Evolutionary conservation across 768 basidiomycete species (phyloP), one percentile per base, ranked within the genome.

Genomic region (Psilocybe tampanensis): DNA sequence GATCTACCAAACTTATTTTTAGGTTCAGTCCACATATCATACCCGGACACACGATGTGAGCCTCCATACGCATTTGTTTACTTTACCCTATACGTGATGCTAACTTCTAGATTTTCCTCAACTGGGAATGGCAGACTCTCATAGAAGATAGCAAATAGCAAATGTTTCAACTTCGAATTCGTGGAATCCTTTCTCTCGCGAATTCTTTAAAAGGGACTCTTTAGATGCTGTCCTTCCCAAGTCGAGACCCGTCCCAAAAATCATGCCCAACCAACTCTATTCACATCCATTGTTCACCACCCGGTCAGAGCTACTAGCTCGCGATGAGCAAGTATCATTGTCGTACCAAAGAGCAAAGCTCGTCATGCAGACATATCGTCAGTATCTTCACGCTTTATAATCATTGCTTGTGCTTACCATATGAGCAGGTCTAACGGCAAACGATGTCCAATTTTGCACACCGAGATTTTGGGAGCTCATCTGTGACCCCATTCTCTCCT

Each of bases 381-480:
- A 63, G 78, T 17, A 52, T 15, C 24, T 21, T 11, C 41, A 11
- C 44, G 53, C 58, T 48, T 32, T 32, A 59, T 63, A 47, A 60
- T 29, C 29, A 39, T 34, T 47, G 56, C 53, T 47, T 32, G 4
- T 42, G 15, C 39, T 44, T 13, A 42, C 29, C 21, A 34, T 17
- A 13, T n/a, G 47, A n/a, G 29, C 22, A 80, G 80, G 70, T 45
- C 65, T 83, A 52, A 76, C 78, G 21, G 73, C 73, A 9, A 69
- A 70, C 4, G 83, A 85, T 60, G 73, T 86, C 21, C 75, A 81
- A 53, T 69, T 71, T 53, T 80, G 81, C 58, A 77, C 81, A 15
- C 65, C 76, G 0, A 75, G 68, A 47, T 85, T 80, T 60, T 85
- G 84, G 83, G 70, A 72, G 2, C 66, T 85, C 70, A 79, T 83